Base-by-base conservation (phyloP, 2,329 filamentous ascomycete genomes). In the Aspergillus glaucus region DNA sequence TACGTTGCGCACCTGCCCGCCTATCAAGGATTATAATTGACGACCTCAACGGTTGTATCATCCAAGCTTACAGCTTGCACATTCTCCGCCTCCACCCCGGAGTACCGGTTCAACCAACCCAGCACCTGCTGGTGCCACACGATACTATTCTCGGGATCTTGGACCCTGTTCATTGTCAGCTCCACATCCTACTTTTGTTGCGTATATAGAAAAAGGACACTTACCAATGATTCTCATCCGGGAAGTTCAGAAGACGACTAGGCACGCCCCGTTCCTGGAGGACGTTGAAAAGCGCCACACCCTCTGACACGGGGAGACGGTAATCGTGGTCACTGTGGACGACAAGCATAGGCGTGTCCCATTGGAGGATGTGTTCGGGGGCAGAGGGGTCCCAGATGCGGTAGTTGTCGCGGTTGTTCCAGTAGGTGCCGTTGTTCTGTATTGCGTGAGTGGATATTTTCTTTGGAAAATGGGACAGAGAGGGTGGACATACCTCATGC, bases 291-390 rank as follows among this genome's bases (percentile, higher is more conserved):
- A 88, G 82, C 6, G 85, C 79, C 44, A 94, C 64, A 0, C 88
- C 88, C 64, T 95, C 90, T 0, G 84, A 80, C 26, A 95, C 82
- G 2, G 88, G 82, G 12, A 95, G 74, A n/a, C 90, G 80, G 65
- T 91, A 95, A 66, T 95, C 91, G 34, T 88, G 77, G 59, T 90
- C 87, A 63, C 81, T 90, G 69, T 96, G 91, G 52, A 95, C 86
- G 47, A 92, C 80, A 53, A 96, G 77, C 66, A 89, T 83, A 0
- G 91, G 91, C 1, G 89, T 95, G 1, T 77, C 73, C 86, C 88
- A 95, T 54, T 88, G 76, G 41, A 77, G 71, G 51, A 81, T 78
- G 46, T 79, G 74, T 45, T 75, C 72, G 0, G 85, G 76, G 1
- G 63, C 59, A 6, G 62, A 63, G 0, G 86, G 86, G 64, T 89